Evolutionary conservation across 1,139 yeast genomes (phyloP).

Genomic region (Yamadazyma siamensis): DNA sequence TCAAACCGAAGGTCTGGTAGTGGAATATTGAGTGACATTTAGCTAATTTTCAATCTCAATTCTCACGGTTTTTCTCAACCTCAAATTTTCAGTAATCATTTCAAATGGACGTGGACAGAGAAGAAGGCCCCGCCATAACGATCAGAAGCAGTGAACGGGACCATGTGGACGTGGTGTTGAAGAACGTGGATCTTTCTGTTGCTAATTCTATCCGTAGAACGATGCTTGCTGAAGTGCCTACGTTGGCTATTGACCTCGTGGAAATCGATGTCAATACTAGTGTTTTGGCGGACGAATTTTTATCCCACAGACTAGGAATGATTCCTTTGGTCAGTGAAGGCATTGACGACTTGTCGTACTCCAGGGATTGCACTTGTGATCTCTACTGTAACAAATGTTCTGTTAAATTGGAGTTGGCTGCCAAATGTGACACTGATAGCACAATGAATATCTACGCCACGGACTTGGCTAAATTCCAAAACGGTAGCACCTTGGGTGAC

Average conservation of each 20-base stretch:
- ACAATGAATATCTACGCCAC: slow-evolving; percentile 89
- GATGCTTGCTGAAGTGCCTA: slow-evolving; percentile 95
- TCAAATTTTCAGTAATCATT: too few relatives aligned
- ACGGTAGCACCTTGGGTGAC: slow-evolving; percentile 59
- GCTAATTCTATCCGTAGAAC: slow-evolving; percentile 92
- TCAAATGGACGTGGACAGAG: slow-evolving; percentile 43
- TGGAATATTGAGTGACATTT: slow-evolving; percentile 9
- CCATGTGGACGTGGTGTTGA: slow-evolving; percentile 83
- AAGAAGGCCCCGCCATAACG: slow-evolving; percentile 71
- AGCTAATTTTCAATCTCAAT: too few relatives aligned
- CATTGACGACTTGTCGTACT: slow-evolving; percentile 74
- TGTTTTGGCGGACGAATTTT: slow-evolving; percentile 93
- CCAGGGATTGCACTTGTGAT: slow-evolving; percentile 96
- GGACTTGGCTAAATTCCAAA: slow-evolving; percentile 61
- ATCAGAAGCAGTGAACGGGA: slow-evolving; percentile 84
- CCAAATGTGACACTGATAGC: slow-evolving; percentile 82
- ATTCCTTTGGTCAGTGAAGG: slow-evolving; percentile 85
- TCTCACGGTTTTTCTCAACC: too few relatives aligned
- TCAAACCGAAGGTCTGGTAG: slow-evolving; percentile 69
- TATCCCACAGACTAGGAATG: slow-evolving; percentile 88
- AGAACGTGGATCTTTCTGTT: slow-evolving; percentile 83
- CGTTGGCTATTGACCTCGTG: slow-evolving; percentile 91
- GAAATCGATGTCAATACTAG: slow-evolving; percentile 92
- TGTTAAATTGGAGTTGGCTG: slow-evolving; percentile 80
- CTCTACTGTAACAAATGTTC: slow-evolving; percentile 95